phyloP scores from a whole-genome alignment of 2,329 filamentous ascomycete species.

The Chaetomiaceae sp. region DNA sequence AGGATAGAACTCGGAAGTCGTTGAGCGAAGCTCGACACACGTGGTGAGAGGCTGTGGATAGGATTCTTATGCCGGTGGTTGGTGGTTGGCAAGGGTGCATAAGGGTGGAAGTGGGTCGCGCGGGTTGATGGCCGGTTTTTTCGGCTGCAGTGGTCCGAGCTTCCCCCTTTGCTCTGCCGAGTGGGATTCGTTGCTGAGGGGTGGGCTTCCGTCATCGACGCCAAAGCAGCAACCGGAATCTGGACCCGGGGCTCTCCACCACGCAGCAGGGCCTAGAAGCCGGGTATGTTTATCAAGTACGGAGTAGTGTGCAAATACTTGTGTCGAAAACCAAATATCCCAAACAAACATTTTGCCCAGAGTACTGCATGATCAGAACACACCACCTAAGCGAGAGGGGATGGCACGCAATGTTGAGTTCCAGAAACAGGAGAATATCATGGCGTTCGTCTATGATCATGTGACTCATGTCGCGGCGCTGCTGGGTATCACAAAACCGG shows the following conservation, averaged over 20 bases:
- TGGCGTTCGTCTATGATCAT: neutral
- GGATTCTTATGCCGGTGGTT: slow-evolving; percentile 19
- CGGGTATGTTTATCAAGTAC: too few species aligned
- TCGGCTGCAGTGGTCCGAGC: slow-evolving; percentile 24
- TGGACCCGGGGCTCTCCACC: too few species aligned
- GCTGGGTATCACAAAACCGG: slow-evolving; percentile 5
- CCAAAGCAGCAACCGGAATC: too few species aligned
- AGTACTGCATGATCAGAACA: too few species aligned
- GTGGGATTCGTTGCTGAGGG: neutral
- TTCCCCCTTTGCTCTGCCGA: slow-evolving; percentile 1
- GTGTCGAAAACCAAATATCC: too few species aligned
- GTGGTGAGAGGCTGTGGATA: slow-evolving; percentile 21
- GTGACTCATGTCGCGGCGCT: neutral
- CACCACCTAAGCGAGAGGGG: too few species aligned
- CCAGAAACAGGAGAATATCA: neutral
- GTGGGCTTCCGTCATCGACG: too few species aligned
- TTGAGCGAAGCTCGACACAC: slow-evolving; percentile 17
- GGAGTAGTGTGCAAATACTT: too few species aligned
- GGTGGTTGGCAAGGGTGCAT: slow-evolving; percentile 17
- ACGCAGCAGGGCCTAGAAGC: too few species aligned
- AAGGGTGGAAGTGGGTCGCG: slow-evolving; percentile 23
- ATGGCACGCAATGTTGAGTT: too few species aligned
- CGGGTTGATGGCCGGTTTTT: slow-evolving; percentile 9
- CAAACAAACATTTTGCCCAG: too few species aligned
- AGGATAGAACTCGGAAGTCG: slow-evolving; percentile 7